A percentile compares a stretch with the other conserved stretches of the same genome.
These are phyloP conservation scores for Suillus bovinus DNA, from an alignment of 768 basidiomycete genomes.

Conservation along the genomic window DNA sequence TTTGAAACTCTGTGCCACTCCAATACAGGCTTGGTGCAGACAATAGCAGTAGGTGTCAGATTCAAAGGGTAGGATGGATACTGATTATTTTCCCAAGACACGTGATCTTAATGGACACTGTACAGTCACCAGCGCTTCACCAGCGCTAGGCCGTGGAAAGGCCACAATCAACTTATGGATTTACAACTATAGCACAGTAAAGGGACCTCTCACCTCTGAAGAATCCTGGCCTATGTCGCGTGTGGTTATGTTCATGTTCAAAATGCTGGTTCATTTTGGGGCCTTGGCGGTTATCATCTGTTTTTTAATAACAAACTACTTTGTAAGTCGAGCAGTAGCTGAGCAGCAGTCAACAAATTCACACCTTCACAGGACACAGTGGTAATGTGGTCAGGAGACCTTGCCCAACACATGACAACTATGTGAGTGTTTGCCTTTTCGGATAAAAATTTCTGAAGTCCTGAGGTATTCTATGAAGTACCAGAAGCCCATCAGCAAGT, in stretches of 20 bases:
- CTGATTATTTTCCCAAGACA: not conserved
- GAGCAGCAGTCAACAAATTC: not conserved
- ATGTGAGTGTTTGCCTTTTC: not conserved
- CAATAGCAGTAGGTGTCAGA: not conserved
- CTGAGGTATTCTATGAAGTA: not conserved
- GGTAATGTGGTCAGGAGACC: not conserved
- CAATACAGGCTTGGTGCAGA: not conserved
- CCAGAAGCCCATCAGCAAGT: not conserved
- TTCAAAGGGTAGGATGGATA: not conserved
- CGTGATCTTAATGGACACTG: not conserved
- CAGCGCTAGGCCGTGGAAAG: not conserved
- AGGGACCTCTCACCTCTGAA: too few relatives aligned
- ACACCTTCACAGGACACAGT: not conserved
- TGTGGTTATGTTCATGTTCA: not conserved
- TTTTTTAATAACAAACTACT: not conserved
- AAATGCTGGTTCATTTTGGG: not conserved
- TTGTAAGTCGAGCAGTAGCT: not conserved
- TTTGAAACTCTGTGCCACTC: not conserved
- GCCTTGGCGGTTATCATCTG: not conserved
- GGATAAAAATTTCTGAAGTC: not conserved
- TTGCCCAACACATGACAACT: not conserved
- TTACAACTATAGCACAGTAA: not conserved
- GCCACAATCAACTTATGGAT: not conserved
- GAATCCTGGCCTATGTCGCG: not conserved
- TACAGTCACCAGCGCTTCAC: not conserved